Percentiles rank a stretch among this genome's conserved stretches.
These are phyloP conservation scores for Croton laevigatus DNA, from an alignment of 441 rosid genomes.

Conservation along the genomic window DNA sequence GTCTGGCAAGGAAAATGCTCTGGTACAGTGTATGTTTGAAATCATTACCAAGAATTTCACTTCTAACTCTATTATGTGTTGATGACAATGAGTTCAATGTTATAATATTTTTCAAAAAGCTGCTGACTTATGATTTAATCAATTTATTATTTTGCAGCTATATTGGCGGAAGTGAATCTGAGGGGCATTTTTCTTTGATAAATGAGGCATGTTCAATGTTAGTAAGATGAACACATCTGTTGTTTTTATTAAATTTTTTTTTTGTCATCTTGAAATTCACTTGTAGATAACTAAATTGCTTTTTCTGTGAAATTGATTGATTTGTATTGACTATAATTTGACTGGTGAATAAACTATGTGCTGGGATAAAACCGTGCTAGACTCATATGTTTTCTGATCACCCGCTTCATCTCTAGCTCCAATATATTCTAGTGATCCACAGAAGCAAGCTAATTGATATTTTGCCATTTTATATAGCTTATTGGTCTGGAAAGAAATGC, in stretches of 20 bases:
- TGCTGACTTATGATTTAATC: neutral
- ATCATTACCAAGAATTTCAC: conserved; percentile 20
- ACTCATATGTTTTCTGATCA: neutral
- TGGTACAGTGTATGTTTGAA: conserved; percentile 93
- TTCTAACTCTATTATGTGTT: neutral
- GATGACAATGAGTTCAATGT: neutral
- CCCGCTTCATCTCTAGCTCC: neutral
- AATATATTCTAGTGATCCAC: neutral
- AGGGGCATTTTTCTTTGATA: conserved; percentile 91
- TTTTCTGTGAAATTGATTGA: conserved; percentile 1
- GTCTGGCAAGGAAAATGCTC: conserved; percentile 98
- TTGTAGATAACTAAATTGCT: conserved; percentile 2
- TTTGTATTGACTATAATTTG: neutral
- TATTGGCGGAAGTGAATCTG: conserved; percentile 84
- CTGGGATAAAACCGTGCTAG: neutral
- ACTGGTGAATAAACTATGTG: neutral
- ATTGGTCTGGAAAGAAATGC: conserved; percentile 9
- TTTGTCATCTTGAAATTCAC: neutral
- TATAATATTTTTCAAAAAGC: neutral
- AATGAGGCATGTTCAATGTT: conserved; percentile 97
- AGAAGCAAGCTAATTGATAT: conserved; percentile 4
- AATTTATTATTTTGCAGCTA: conserved; percentile 51
- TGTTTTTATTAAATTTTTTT: conserved; percentile 3
- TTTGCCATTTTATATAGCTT: neutral
- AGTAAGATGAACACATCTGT: conserved; percentile 36